Conservation (phyloP, 352 stramenopile genomes). For the Pythium biforme region DNA sequence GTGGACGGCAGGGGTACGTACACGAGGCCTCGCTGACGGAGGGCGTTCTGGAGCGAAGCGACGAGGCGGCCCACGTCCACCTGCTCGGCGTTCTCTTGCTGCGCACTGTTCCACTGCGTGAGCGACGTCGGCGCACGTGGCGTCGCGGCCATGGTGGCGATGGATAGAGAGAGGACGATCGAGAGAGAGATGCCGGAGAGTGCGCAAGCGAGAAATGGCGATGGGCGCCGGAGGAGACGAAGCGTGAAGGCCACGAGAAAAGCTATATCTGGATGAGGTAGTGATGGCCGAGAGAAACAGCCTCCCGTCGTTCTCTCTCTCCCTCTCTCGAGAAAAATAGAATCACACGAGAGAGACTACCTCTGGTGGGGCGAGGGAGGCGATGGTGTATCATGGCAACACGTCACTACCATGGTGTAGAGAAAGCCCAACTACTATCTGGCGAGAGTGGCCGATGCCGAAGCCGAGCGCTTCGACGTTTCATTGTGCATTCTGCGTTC, state of each 20-base stretch:
- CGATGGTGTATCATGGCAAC: too few species aligned
- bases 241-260: not conserved
- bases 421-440: too few species aligned
- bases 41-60: constrained; percentile 33
- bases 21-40: constrained; percentile 51
- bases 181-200: not conserved
- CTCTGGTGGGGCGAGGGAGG: too few species aligned
- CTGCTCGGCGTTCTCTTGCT: constrained; percentile 64
- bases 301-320: too few species aligned
- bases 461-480: too few species aligned
- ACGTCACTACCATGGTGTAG: too few species aligned
- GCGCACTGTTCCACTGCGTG: constrained; percentile 66
- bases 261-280: constrained; percentile 5
- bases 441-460: too few species aligned
- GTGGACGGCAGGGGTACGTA: constrained; percentile 24
- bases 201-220: constrained; percentile 1
- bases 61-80: constrained; percentile 54
- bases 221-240: not conserved
- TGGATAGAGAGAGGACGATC: constrained; percentile 12
- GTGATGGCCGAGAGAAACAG: too few species aligned
- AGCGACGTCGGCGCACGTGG: constrained; percentile 46
- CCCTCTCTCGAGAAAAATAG: too few species aligned
- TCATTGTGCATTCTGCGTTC: constrained; percentile 17
- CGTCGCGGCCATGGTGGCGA: constrained; percentile 27
- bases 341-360: too few species aligned